Percentiles rank a stretch among this genome's conserved stretches.
Evolutionary conservation across 2,329 filamentous ascomycete species (phyloP).

Genomic region (Aspergillus thermomutatus): DNA sequence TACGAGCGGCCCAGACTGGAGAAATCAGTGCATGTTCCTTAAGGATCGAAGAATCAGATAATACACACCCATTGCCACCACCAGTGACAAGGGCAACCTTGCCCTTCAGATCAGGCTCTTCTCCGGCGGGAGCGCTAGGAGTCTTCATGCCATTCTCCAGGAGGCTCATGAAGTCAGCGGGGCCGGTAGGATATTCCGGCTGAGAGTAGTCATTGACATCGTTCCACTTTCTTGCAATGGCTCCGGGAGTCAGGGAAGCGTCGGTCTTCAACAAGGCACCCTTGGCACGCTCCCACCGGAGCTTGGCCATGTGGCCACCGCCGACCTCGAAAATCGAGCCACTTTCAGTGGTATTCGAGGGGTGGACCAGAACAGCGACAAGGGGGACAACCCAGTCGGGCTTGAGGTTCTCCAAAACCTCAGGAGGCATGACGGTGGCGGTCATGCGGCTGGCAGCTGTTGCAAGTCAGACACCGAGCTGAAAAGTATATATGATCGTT

Average conservation of each 20-base stretch:
- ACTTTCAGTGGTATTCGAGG: conserved; percentile 75
- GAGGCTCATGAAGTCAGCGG: conserved; percentile 82
- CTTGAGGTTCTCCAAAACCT: conserved; percentile 78
- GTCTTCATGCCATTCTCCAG: conserved; percentile 81
- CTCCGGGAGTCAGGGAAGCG: conserved; percentile 79
- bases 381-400: conserved; percentile 95
- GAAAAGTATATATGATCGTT: background rate
- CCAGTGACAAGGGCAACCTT: conserved; percentile 86
- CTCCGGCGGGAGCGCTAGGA: conserved; percentile 66
- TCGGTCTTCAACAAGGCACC: conserved; percentile 89
- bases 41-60: background rate
- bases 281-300: conserved; percentile 89
- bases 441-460: conserved; percentile 91
- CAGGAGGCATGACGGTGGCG: conserved; percentile 91
- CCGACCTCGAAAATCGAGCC: conserved; percentile 92
- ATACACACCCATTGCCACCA: conserved; percentile 68
- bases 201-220: conserved; percentile 81
- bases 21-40: conserved; percentile 17
- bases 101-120: conserved; percentile 76
- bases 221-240: conserved; percentile 85
- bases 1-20: conserved; percentile 82
- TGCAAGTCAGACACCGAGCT: background rate
- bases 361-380: conserved; percentile 83
- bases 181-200: conserved; percentile 76
- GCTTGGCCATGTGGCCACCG: conserved; percentile 86